Base-by-base conservation (phyloP, 352 stramenopile genomes). In the Globisporangium abappressorium region DNA sequence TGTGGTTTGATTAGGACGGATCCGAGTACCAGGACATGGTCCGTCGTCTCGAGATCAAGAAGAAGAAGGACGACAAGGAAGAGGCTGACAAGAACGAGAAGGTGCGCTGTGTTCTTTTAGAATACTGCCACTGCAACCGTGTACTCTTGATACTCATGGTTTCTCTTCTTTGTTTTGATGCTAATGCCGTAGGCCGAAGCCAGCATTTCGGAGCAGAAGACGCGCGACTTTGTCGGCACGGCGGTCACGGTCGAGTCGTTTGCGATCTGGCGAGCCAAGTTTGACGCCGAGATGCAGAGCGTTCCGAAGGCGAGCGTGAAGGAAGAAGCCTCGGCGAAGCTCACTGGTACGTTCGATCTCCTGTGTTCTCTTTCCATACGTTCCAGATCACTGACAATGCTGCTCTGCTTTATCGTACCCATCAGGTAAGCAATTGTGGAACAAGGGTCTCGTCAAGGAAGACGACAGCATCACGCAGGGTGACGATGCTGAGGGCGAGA, bases 21-120 rank as follows among this genome's bases (percentile, higher is more conserved):
- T 95, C 87, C 28, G 88, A 96, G 71, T 92, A 96, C 70, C 86
- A 96, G 54, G 85, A 96, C 68, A 96, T 96, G 88, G 74, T 96
- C 64, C 86, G 85, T 66, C 88, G 88, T 30, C 81, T 94, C 66
- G 84, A 94, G 73, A 75, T 83, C 60, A 80, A 80, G 65, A 86
- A 94, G 75, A 96, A 92, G 64, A 84, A 90, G 62, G 84, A 96
- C 58, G 80, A 91, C 14, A 78, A 84, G 34, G 83, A 78, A 24
- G 84, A 89, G 34, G 85, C 80, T 0, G 72, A 77, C 20, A 85
- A 78, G 51, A 67, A 75, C 62, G 77, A 85, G 55, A 49, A 78
- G 75, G 78, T 87, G 18, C 49, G 47, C 33, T 49, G 1, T 1
- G 3, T 49, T 18, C 4, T 24, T 18, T 6, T 5, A 26, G 2